Base-by-base conservation (phyloP, 257 asterid species). In the Cynanchum wilfordii region DNA sequence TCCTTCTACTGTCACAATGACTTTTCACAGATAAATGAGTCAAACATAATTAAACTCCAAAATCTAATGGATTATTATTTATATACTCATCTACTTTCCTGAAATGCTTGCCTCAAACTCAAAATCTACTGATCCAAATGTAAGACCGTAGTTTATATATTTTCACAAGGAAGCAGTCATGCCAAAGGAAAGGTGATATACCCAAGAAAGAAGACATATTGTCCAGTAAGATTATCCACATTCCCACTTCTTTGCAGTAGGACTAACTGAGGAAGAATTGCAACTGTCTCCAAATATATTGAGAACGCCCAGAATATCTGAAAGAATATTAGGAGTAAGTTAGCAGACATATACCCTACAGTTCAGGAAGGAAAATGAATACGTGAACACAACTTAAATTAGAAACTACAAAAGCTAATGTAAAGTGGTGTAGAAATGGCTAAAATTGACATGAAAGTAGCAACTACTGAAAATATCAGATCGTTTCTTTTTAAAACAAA, bases 201-300 rank as follows among this genome's bases (percentile, higher is more conserved):
- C 98, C 98, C 98, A 24, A 93, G 97, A 72, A 93, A 88, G 86
- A 91, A 71, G 73, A 93, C 90, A 76, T 93, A 93, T 91, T 93
- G 96, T 79, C 97, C 98, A 42, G 97, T 78, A 79, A 93, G 87
- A 71, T 93, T 93, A 86, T 93, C 98, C 80, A 93, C 96, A 69
- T 93, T 93, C 81, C 98, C 97, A 84, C 98, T 88, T 86, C 98
- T 89, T 86, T 93, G 98, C 90, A 93, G 80, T 73, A 93, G 85
- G 66, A 93, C 93, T 88, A 93, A 82, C 85, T 90, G 98, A 30
- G 98, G 98, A 75, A 93, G 84, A 75, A 93, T 93, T 54, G 91
- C 89, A 70, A 84, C 86, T 70, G 94, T 89, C 80, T 88, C 96
- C 88, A 90, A 79, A 82, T 90, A 90, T 75, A 90, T 85, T 68